Evolutionary conservation across 1,284 basidiomycete species (phyloP).

Genomic region (Cryptococcus sp.): DNA sequence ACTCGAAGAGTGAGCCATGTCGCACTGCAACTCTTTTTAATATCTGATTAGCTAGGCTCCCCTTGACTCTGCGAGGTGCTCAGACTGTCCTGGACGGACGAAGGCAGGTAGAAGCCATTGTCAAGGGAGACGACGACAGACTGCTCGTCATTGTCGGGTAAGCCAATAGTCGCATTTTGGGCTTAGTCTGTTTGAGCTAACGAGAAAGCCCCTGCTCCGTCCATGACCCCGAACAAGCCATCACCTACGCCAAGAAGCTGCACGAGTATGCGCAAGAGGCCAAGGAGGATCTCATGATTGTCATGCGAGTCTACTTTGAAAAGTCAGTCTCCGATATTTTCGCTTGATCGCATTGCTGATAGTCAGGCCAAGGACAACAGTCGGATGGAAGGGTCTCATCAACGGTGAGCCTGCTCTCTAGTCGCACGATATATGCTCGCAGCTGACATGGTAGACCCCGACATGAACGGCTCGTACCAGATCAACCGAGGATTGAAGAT

Average conservation of each 20-base stretch:
- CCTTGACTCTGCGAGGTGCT: conserved; percentile 43
- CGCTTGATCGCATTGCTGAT: conserved; percentile 1
- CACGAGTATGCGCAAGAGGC: conserved; percentile 72
- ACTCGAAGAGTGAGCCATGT: conserved; percentile 65
- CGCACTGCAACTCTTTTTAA: conserved; percentile 52
- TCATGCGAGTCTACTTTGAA: conserved; percentile 97
- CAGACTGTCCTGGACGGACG: conserved; percentile 75
- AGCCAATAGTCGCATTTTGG: conserved; percentile 27
- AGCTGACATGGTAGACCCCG: conserved; percentile 57
- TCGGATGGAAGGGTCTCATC: conserved; percentile 58
- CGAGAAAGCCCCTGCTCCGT: conserved; percentile 80
- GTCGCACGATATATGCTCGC: not conserved
- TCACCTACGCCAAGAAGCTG: conserved; percentile 76
- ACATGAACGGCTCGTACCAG: conserved; percentile 86
- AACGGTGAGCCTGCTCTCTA: conserved; percentile 47
- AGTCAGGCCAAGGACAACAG: conserved; percentile 71
- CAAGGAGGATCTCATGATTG: conserved; percentile 81
- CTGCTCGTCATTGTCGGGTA: conserved; percentile 82
- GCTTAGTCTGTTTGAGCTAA: not conserved
- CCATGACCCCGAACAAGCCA: conserved; percentile 75
- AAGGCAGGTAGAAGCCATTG: conserved; percentile 65
- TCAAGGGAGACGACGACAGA: conserved; percentile 80
- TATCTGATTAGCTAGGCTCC: conserved; percentile 25
- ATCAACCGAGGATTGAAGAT: conserved; percentile 93
- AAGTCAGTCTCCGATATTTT: conserved; percentile 50